Conservation (phyloP, 306 rosid species). For the Vigna reflexopilosa region DNA sequence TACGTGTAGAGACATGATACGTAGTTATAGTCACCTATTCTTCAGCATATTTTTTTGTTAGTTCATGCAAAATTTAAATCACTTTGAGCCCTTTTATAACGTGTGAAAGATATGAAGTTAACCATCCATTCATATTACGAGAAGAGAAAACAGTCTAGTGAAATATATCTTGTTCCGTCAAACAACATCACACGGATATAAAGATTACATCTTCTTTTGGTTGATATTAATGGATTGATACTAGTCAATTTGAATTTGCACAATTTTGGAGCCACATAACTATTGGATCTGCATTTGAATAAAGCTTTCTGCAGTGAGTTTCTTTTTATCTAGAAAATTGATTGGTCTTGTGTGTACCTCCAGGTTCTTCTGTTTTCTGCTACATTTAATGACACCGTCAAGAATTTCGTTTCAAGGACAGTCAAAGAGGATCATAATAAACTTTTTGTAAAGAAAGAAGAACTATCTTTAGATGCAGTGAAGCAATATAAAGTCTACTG, state of each 20-base stretch:
- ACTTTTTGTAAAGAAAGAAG: conserved; percentile 87
- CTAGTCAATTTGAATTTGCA: neutral
- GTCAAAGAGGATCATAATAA: conserved; percentile 72
- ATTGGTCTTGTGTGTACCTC: conserved; percentile 31
- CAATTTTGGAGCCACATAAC: too few species aligned
- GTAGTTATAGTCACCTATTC: too few species aligned
- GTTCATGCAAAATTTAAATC: too few species aligned
- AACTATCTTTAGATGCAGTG: conserved; percentile 76
- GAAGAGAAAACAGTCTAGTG: too few species aligned
- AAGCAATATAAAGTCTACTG: conserved; percentile 87
- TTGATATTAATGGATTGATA: conserved; percentile 24
- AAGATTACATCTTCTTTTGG: neutral
- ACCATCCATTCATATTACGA: too few species aligned
- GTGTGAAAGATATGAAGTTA: too few species aligned
- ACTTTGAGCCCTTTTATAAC: too few species aligned
- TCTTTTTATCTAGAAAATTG: conserved; percentile 12
- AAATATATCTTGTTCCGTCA: too few species aligned
- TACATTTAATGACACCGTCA: conserved; percentile 83
- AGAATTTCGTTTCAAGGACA: conserved; percentile 65
- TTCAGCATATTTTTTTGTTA: too few species aligned
- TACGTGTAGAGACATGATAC: too few species aligned
- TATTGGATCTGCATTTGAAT: too few species aligned
- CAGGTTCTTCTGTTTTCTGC: conserved; percentile 96
- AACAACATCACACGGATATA: too few species aligned
- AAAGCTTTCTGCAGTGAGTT: neutral